These are phyloP conservation scores for Eutrema yunnanense DNA, from an alignment of 345 rosid genomes.

Conservation along the genomic window DNA sequence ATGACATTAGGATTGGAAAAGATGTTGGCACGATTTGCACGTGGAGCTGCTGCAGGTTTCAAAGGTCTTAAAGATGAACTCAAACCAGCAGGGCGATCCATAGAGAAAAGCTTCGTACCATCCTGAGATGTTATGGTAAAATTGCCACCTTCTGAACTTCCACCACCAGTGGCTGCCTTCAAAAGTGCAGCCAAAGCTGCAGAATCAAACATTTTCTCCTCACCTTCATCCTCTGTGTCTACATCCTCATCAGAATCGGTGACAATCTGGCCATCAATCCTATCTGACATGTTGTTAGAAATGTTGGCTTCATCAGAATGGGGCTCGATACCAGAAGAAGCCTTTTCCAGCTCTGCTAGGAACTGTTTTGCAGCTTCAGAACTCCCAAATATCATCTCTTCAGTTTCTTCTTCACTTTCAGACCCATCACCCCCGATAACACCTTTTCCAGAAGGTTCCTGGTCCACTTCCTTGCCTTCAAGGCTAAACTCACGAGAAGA, in stretches of 20 bases:
- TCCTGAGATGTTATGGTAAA: slow-evolving; percentile 72
- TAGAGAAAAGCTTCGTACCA: slow-evolving; percentile 87
- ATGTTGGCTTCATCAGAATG: slow-evolving; percentile 48
- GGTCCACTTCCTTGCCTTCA: slow-evolving; percentile 41
- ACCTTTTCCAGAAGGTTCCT: slow-evolving; percentile 26
- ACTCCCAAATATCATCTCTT: slow-evolving; percentile 61
- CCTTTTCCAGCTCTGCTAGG: slow-evolving; percentile 70
- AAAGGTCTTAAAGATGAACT: slow-evolving; percentile 70
- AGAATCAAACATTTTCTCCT: slow-evolving; percentile 73
- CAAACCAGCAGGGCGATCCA: slow-evolving; percentile 89
- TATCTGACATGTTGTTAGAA: slow-evolving; percentile 49
- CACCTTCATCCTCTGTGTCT: slow-evolving; percentile 86
- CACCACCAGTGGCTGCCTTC: slow-evolving; percentile 81
- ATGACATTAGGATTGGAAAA: slow-evolving; percentile 42
- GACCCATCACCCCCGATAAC: slow-evolving; percentile 40
- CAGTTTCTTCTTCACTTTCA: slow-evolving; percentile 55
- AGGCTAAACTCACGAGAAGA: slow-evolving; percentile 20
- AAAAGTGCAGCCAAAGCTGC: slow-evolving; percentile 86
- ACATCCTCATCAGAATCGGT: slow-evolving; percentile 89
- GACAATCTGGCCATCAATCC: slow-evolving; percentile 72
- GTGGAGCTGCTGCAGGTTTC: slow-evolving; percentile 66
- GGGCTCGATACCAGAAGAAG: slow-evolving; percentile 49
- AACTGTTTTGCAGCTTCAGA: slow-evolving; percentile 80
- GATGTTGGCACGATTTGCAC: slow-evolving; percentile 49
- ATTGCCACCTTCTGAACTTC: slow-evolving; percentile 52